phyloP scores from a whole-genome alignment of 306 rosid species.

The Amphicarpaea edgeworthii region DNA sequence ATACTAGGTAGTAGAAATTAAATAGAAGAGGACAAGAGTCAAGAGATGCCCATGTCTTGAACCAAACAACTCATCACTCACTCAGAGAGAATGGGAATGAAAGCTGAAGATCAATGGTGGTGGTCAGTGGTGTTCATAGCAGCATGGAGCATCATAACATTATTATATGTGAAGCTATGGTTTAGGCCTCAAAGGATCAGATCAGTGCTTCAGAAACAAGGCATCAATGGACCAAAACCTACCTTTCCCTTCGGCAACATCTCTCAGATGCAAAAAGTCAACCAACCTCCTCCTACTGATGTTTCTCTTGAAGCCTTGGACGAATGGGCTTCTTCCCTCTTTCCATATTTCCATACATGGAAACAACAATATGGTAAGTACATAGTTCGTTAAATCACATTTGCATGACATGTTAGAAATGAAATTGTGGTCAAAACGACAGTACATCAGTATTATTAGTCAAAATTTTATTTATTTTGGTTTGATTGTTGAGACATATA shows the following conservation, averaged over 20 bases:
- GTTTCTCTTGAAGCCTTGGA: slow-evolving; percentile 12
- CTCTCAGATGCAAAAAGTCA: slow-evolving; percentile 30
- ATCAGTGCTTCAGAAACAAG: slow-evolving; percentile 36
- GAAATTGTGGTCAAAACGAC: no score
- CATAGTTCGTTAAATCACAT: no score
- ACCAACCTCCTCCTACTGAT: neutral
- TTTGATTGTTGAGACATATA: neutral
- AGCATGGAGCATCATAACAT: neutral
- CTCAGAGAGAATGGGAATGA: neutral
- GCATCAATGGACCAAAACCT: slow-evolving; percentile 51
- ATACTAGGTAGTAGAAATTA: no score
- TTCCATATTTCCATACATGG: slow-evolving; percentile 47
- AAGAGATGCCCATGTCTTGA: no score
- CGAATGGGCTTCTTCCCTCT: slow-evolving; percentile 40
- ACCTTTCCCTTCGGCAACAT: slow-evolving; percentile 44
- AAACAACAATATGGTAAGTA: slow-evolving; percentile 49
- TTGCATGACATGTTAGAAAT: no score
- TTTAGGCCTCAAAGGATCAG: slow-evolving; percentile 40
- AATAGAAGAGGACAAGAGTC: no score
- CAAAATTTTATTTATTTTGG: no score
- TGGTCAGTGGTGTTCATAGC: slow-evolving; percentile 12
- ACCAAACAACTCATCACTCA: no score
- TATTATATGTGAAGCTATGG: slow-evolving; percentile 13
- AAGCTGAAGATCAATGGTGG: slow-evolving; percentile 5
- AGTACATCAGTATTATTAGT: no score